Evolutionary conservation across 2,329 filamentous ascomycete species (phyloP), one percentile per base, ranked within the genome.

Genomic region (Phaeosphaeria sp.): DNA sequence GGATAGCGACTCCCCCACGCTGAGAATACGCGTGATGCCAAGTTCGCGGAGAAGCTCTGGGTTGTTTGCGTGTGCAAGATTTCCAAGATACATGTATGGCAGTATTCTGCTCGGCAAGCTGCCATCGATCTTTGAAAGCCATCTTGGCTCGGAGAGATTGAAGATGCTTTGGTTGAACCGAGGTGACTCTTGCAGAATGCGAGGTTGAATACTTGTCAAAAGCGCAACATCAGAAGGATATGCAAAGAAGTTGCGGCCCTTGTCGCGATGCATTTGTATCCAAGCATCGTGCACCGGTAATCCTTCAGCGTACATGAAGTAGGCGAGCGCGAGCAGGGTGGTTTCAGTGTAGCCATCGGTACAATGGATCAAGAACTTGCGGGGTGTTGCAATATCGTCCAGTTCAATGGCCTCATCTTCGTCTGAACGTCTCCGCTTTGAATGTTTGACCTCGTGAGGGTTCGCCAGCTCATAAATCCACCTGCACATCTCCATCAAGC

Each of bases 331-430:
- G 18, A 99, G 83, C 76, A 99, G 84, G 1, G 93, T 93, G 1
- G 91, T 94, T 77, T 99, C 95, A 0, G 95, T 99, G 71, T 99
- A 99, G 18, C 95, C 95, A 76, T 99, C 95, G 1, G 90, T 89
- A 76, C 95, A 98, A 77, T 98, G 94, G 42, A 99, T 91, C 30
- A 98, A 85, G 33, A 98, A 87, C 72, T 88, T 93, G 51, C 62
- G 87, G 82, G 54, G 87, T 36, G 52, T 68, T 52, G 64, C 54
- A 54, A 73, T 63, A 27, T 74, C 73, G 73, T 62, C 67, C 83
- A 89, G 86, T 46, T 80, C 78, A 53, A 84, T 83, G 63, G 89
- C 87, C 63, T 88, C 85, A 7, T 77, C 74, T 54, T 84, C 78
- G 22, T 69, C 79, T 55, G 67, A 73, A 41, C 79, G 82, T 69